These are phyloP conservation scores for Waltergamsia citrina DNA, from an alignment of 2,329 filamentous ascomycete species.

Conservation along the genomic window DNA sequence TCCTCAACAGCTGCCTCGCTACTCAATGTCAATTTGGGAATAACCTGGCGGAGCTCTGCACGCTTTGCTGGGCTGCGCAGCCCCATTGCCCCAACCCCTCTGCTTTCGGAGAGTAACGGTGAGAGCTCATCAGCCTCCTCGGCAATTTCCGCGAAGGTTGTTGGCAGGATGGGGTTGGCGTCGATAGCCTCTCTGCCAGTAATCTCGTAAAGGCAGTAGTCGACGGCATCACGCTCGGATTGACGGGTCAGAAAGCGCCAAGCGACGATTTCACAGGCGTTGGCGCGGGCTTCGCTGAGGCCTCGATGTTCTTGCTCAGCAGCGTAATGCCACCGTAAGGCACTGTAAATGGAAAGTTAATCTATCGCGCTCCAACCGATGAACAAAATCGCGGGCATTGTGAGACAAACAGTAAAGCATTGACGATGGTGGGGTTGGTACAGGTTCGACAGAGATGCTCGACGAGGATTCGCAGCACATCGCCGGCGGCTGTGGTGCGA, in stretches of 20 bases:
- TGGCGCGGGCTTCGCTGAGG: conserved; percentile 58
- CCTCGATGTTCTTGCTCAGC: conserved; percentile 53
- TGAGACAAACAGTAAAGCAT: conserved; percentile 57
- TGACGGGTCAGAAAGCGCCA: conserved; percentile 68
- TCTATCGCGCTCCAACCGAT: too few relatives aligned
- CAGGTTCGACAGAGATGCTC: conserved; percentile 53
- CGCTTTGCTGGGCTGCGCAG: conserved; percentile 28
- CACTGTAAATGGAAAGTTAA: conserved; percentile 35
- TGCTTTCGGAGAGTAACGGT: conserved; percentile 28
- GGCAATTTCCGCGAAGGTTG: conserved; percentile 9
- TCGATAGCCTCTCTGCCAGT: conserved; percentile 25
- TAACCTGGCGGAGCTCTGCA: conserved; percentile 24
- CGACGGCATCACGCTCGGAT: conserved; percentile 63
- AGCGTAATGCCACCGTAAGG: conserved; percentile 66
- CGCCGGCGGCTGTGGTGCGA: conserved; percentile 54
- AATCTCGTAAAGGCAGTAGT: conserved; percentile 66
- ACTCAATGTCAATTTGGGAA: conserved; percentile 2
- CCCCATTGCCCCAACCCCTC: conserved; percentile 9
- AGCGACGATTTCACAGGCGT: conserved; percentile 71
- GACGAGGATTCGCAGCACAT: conserved; percentile 47
- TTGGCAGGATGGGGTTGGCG: conserved; percentile 6
- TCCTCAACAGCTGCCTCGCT: neutral
- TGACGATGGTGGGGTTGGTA: conserved; percentile 61
- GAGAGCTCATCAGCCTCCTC: conserved; percentile 37
- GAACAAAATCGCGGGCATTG: neutral